A percentile compares a stretch with the other conserved stretches of the same genome.
Conservation (phyloP, 495 filamentous ascomycete species). For the Cairneyella variabilis region DNA sequence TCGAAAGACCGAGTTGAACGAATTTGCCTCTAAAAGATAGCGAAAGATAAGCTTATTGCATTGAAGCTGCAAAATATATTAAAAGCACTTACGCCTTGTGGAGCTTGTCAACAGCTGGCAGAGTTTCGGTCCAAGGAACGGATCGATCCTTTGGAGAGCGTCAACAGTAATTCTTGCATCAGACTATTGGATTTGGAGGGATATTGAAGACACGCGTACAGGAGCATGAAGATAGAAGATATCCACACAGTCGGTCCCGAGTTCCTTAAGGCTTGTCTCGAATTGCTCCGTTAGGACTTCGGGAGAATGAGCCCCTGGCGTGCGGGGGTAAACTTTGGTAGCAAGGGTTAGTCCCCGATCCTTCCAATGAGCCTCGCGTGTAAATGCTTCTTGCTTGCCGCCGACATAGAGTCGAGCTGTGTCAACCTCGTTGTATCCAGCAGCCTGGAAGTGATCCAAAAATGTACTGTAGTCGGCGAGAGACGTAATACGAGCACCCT, state of each 20-base stretch:
- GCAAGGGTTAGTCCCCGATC: conserved; percentile 78
- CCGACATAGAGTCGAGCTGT: conserved; percentile 73
- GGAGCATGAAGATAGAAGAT: conserved; percentile 88
- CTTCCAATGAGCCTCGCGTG: conserved; percentile 70
- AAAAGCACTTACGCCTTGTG: conserved; percentile 55
- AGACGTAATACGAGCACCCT: conserved; percentile 56
- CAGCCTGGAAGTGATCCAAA: conserved; percentile 65
- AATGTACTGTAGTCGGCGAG: conserved; percentile 58
- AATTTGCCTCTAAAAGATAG: conserved; percentile 62
- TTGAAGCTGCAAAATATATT: too few species aligned
- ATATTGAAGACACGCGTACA: conserved; percentile 10
- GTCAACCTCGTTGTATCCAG: conserved; percentile 76
- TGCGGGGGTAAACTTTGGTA: conserved; percentile 60
- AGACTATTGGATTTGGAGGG: too few species aligned
- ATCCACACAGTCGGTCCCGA: conserved; percentile 75
- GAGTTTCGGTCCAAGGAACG: conserved; percentile 74
- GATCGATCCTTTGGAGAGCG: conserved; percentile 50
- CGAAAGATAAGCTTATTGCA: too few species aligned
- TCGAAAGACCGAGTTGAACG: conserved; percentile 72
- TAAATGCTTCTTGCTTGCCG: conserved; percentile 79
- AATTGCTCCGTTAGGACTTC: conserved; percentile 31
- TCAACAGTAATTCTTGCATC: background rate
- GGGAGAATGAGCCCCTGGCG: conserved; percentile 23
- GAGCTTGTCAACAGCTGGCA: conserved; percentile 71
- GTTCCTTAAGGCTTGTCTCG: conserved; percentile 62